These are phyloP conservation scores for Mycosarcoma maydis DNA, from an alignment of 1,284 basidiomycete genomes.

Conservation along the genomic window DNA sequence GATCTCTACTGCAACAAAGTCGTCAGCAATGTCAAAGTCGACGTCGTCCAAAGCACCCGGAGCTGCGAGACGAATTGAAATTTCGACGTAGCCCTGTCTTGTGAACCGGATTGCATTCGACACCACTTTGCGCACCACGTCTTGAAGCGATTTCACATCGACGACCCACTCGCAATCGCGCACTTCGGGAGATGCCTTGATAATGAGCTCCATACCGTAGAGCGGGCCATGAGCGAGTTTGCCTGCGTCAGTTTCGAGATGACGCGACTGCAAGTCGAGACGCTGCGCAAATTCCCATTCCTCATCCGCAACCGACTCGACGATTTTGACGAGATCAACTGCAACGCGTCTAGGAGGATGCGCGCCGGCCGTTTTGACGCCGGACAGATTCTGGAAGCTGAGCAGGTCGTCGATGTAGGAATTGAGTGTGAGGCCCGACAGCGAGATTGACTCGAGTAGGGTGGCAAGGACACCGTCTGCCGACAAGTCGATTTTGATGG, in stretches of 20 bases:
- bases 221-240: conserved; percentile 12
- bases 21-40: conserved; percentile 10
- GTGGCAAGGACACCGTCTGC: conserved; percentile 44
- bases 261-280: conserved; percentile 28
- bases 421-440: conserved; percentile 51
- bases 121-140: conserved; percentile 51
- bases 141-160: conserved; percentile 30
- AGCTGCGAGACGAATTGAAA: conserved; percentile 24
- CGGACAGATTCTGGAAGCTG: conserved; percentile 52
- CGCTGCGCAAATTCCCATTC: conserved; percentile 50
- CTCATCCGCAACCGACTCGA: conserved; percentile 50
- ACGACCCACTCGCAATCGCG: conserved; percentile 30
- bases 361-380: conserved; percentile 16
- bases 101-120: conserved; percentile 55
- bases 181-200: conserved; percentile 36
- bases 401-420: conserved; percentile 57
- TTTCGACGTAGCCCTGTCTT: conserved; percentile 38
- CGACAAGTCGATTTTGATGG: conserved; percentile 36
- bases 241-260: conserved; percentile 16
- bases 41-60: conserved; percentile 19
- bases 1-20: conserved; percentile 29
- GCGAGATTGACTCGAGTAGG: conserved; percentile 48
- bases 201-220: conserved; percentile 37
- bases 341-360: conserved; percentile 10
- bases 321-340: conserved; percentile 30